Conservation (phyloP, 2,329 filamentous ascomycete species). For the Saccharata proteae region DNA sequence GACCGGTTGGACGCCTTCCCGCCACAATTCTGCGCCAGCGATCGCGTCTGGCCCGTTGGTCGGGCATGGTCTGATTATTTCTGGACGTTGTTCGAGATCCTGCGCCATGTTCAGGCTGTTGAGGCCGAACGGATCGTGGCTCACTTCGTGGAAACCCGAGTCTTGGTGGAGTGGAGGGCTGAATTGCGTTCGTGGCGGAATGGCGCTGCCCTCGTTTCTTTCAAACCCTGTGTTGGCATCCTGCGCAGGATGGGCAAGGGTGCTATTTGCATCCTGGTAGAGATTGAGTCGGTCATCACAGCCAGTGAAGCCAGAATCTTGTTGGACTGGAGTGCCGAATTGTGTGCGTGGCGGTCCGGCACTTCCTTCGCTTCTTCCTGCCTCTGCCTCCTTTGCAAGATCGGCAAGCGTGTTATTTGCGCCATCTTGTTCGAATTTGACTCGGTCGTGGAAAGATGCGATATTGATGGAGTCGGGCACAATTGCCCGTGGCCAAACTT, state of each 20-base stretch:
- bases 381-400: slow-evolving; percentile 21
- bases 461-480: slow-evolving; percentile 14
- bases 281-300: too few species aligned
- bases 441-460: slow-evolving; percentile 22
- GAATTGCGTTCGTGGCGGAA: slow-evolving; percentile 8
- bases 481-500: slow-evolving; percentile 10
- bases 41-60: too few species aligned
- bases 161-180: slow-evolving; percentile 22
- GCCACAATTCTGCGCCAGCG: too few species aligned
- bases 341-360: slow-evolving; percentile 15
- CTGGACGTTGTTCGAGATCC: too few species aligned
- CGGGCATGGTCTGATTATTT: too few species aligned
- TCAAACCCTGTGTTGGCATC: too few species aligned
- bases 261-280: too few species aligned
- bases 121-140: slow-evolving; percentile 1
- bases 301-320: too few species aligned
- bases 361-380: slow-evolving; percentile 14
- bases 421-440: too few species aligned
- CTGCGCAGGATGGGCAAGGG: too few species aligned
- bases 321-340: not conserved
- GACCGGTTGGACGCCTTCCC: too few species aligned
- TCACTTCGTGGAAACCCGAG: slow-evolving; percentile 19
- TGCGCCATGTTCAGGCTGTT: too few species aligned
- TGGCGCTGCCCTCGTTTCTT: slow-evolving; percentile 2
- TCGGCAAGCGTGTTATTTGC: slow-evolving; percentile 16